Percentiles rank a stretch among this genome's conserved stretches.
These are phyloP conservation scores for Camellia granthamiana DNA, from an alignment of 148 eudicot genomes.

Conservation along the genomic window DNA sequence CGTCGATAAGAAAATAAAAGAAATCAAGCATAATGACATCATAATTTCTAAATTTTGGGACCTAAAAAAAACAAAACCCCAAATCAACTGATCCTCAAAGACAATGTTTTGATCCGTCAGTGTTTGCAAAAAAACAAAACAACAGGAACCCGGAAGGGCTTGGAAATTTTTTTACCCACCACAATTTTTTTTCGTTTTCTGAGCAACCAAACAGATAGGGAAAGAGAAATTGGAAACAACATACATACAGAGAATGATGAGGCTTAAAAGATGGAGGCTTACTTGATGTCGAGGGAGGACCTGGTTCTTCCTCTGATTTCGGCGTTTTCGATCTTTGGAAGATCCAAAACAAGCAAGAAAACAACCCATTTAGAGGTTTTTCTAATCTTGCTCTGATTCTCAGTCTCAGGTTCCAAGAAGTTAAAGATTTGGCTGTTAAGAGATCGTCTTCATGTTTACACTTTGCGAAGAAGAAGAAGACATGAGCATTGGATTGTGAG, in stretches of 20 bases:
- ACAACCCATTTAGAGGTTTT: slow-evolving; percentile 51
- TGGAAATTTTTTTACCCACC: neutral
- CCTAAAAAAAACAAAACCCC: neutral
- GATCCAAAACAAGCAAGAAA: slow-evolving; percentile 81
- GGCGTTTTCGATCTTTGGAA: slow-evolving; percentile 41
- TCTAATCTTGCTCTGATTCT: neutral
- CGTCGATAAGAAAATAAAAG: neutral
- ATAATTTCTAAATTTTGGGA: neutral
- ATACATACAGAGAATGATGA: neutral
- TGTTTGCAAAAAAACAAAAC: neutral
- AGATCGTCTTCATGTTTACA: neutral
- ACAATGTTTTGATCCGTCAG: neutral
- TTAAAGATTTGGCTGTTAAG: neutral
- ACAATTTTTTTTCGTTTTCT: neutral
- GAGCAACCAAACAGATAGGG: neutral
- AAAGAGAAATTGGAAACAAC: neutral
- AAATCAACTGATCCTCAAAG: neutral
- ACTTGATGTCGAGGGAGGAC: slow-evolving; percentile 35
- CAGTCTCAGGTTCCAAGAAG: neutral
- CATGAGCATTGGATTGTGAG: neutral
- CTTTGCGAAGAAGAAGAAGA: neutral
- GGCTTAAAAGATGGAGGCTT: slow-evolving; percentile 17
- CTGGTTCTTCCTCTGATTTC: slow-evolving; percentile 28
- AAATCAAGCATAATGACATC: neutral
- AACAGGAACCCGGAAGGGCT: neutral